Conservation (phyloP, 2,329 filamentous ascomycete genomes). For the Trichoderma guizhouense region DNA sequence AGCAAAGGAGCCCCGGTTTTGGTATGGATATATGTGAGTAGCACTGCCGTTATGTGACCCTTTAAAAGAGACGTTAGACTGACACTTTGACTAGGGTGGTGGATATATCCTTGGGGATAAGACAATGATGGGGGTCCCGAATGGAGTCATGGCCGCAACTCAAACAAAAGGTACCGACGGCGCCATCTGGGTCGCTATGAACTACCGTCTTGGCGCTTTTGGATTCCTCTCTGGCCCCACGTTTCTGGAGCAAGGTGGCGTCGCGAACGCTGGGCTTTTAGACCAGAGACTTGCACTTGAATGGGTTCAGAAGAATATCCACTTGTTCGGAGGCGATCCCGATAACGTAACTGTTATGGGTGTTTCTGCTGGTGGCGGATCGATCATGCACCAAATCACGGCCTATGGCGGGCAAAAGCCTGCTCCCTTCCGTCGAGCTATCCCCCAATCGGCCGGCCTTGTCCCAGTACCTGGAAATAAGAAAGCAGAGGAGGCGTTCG, state of each 20-base stretch:
- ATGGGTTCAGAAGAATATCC: conserved; percentile 22
- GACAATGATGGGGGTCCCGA: neutral
- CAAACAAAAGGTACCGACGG: neutral
- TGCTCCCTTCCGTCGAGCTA: conserved; percentile 19
- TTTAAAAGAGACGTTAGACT: neutral
- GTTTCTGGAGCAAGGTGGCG: neutral
- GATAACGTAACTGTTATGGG: conserved; percentile 60
- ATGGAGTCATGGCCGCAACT: conserved; percentile 5
- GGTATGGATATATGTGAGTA: conserved; percentile 15
- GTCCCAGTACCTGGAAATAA: conserved; percentile 10
- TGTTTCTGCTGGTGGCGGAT: conserved; percentile 20
- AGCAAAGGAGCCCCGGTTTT: conserved; percentile 12
- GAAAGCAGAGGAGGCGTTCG: conserved; percentile 1
- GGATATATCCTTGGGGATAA: conserved; percentile 16
- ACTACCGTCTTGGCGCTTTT: conserved; percentile 15
- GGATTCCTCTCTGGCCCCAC: conserved; percentile 16
- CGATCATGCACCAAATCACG: conserved; percentile 21
- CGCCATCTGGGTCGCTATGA: conserved; percentile 13
- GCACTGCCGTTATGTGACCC: no score
- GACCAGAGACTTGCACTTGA: conserved; percentile 43
- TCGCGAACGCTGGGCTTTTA: conserved; percentile 5
- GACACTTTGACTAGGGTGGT: neutral
- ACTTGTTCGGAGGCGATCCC: conserved; percentile 32
- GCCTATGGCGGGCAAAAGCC: conserved; percentile 15
- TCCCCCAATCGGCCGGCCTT: conserved; percentile 12